Base-by-base conservation (phyloP, 768 basidiomycete species). In the Serendipita indica region DNA sequence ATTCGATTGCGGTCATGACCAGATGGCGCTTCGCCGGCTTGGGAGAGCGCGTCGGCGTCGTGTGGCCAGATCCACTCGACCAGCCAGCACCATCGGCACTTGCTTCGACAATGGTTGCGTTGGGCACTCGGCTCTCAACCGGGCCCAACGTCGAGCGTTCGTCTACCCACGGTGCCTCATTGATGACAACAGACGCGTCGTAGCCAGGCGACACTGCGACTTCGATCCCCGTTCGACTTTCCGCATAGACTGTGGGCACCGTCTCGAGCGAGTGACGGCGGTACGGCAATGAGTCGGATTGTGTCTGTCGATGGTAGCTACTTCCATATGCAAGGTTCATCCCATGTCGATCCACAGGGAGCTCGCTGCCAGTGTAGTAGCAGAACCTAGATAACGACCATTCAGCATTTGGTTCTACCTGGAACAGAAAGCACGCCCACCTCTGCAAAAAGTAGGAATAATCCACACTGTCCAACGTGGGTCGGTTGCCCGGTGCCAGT, bases 11-110 rank as follows among this genome's bases (percentile, higher is more conserved):
- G 13, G 22, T 10, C 22, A 14, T 46, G 14, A 46, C 16, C 45
- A 46, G 45, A 25, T 12, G 22, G 14, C 13, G 45, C 14, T 12
- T 25, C 45, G 12, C 20, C 20, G 32, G 10, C 49, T 54, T 54
- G 3, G 49, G 49, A 20, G 49, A 54, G n/a, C n/a, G 49, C 3
- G 49, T 54, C 49, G 22, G 30, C 49, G 49, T 43, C 41, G 41
- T 43, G 27, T 43, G 41, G 6, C 41, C 41, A 6, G 41, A 43
- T 5, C 27, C 41, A 25, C 41, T 43, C 41, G 41, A 13, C 35
- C n/a, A n/a, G 35, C 18, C 35, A 18, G 13, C 35, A 18, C 18
- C 35, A n/a, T 39, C 35, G 35, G 13, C 1, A n/a, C n/a, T 39
- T 18, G 35, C 35, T n/a, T n/a, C 13, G 18, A 39, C 13, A 39